These are phyloP conservation scores for Russula dissimulans DNA, from an alignment of 768 basidiomycete species.

Conservation along the genomic window DNA sequence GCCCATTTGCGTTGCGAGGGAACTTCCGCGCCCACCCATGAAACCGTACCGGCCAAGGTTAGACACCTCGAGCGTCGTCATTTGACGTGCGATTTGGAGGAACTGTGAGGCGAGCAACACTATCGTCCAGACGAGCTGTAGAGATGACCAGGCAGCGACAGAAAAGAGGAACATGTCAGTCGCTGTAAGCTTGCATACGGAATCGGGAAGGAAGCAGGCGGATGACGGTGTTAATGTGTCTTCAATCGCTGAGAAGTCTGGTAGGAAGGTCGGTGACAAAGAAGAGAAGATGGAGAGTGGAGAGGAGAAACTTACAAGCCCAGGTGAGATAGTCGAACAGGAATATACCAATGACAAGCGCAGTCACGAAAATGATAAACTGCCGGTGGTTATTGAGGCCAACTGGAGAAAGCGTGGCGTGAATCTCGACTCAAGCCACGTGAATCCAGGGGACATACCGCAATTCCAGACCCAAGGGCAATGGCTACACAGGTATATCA, in stretches of 20 bases:
- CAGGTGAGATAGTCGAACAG: conserved; percentile 80
- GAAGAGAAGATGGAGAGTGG: neutral
- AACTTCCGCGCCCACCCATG: conserved; percentile 86
- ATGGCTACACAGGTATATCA: conserved; percentile 44
- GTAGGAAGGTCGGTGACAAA: neutral
- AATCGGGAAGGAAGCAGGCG: conserved; percentile 57
- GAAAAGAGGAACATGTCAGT: conserved; percentile 79
- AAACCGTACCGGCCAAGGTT: conserved; percentile 94
- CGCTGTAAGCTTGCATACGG: conserved; percentile 61
- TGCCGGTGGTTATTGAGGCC: conserved; percentile 92
- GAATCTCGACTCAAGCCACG: neutral
- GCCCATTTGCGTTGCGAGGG: conserved; percentile 66
- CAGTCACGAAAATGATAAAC: conserved; percentile 86
- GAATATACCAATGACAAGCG: conserved; percentile 72
- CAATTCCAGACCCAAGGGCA: conserved; percentile 99
- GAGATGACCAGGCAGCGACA: conserved; percentile 75
- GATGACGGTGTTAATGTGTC: conserved; percentile 38
- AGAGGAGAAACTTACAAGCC: conserved; percentile 48
- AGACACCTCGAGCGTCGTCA: conserved; percentile 93
- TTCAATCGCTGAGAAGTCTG: conserved; percentile 48
- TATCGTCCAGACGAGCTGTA: conserved; percentile 93
- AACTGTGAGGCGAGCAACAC: conserved; percentile 79
- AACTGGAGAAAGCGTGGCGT: conserved; percentile 37
- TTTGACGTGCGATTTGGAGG: conserved; percentile 89
- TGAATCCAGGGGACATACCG: conserved; percentile 39